A percentile compares a stretch with the other conserved stretches of the same genome.
Conservation (phyloP, 2,329 filamentous ascomycete species). For the Scedosporium boydii region DNA sequence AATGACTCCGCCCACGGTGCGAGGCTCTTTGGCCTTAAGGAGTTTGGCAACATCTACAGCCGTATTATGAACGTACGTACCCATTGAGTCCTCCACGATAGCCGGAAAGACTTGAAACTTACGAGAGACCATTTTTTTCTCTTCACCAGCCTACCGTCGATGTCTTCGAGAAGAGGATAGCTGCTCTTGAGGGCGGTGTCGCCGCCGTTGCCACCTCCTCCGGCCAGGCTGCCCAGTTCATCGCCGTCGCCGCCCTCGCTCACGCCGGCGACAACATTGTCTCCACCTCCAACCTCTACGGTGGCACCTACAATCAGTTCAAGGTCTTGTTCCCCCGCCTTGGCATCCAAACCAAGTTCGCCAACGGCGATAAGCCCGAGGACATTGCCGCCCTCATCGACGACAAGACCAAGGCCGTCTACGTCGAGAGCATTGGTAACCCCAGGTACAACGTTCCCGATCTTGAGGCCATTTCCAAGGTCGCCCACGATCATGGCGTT, state of each 20-base stretch:
- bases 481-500: conserved; percentile 61
- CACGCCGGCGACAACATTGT: conserved; percentile 88
- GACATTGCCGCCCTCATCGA: conserved; percentile 79
- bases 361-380: conserved; percentile 68
- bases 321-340: conserved; percentile 84
- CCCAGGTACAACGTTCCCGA: conserved; percentile 89
- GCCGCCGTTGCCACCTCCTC: conserved; percentile 78
- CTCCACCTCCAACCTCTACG: conserved; percentile 82
- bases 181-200: conserved; percentile 87
- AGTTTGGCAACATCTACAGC: conserved; percentile 96
- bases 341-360: conserved; percentile 81
- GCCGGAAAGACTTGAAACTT: not conserved
- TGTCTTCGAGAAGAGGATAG: conserved; percentile 92
- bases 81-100: not conserved
- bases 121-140: not conserved
- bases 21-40: conserved; percentile 90
- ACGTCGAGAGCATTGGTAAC: conserved; percentile 88
- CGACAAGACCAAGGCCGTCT: conserved; percentile 87
- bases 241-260: conserved; percentile 76
- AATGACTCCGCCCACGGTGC: conserved; percentile 95
- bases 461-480: conserved; percentile 74
- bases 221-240: conserved; percentile 87
- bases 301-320: conserved; percentile 95
- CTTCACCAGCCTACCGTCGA: conserved; percentile 71
- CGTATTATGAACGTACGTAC: conserved; percentile 79